Evolutionary conservation across 2,329 filamentous ascomycete species (phyloP).

Genomic region (Huntiella savannae): DNA sequence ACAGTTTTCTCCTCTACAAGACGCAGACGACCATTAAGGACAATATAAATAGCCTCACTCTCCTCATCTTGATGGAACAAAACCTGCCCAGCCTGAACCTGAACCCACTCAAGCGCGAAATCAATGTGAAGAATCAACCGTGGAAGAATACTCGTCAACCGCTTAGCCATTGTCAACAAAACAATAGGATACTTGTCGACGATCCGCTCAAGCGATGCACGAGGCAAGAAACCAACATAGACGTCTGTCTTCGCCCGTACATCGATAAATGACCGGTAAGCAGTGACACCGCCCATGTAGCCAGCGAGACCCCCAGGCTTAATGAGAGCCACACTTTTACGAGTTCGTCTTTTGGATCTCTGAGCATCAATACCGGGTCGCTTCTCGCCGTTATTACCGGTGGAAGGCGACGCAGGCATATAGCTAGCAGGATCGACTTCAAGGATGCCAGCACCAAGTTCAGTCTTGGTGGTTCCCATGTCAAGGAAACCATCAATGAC

Average conservation of each 20-base stretch:
- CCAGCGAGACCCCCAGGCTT: constrained; percentile 89
- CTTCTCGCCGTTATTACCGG: background rate
- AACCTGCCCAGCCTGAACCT: constrained; percentile 85
- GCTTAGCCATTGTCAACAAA: constrained; percentile 85
- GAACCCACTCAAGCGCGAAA: constrained; percentile 95
- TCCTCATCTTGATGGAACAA: constrained; percentile 89
- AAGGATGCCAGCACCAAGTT: constrained; percentile 5
- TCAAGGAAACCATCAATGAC: constrained; percentile 95
- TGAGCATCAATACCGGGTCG: constrained; percentile 18
- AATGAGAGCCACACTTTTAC: constrained; percentile 67
- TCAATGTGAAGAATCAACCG: constrained; percentile 88
- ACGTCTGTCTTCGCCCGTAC: constrained; percentile 96
- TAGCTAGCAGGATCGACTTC: constrained; percentile 11
- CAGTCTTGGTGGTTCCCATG: constrained; percentile 26
- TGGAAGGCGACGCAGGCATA: background rate
- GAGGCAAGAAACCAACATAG: constrained; percentile 85
- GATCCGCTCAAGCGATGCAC: constrained; percentile 70
- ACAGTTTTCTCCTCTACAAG: constrained; percentile 66
- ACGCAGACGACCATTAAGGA: constrained; percentile 78
- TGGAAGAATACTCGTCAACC: constrained; percentile 74
- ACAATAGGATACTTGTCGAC: constrained; percentile 86
- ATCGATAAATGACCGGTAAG: constrained; percentile 88
- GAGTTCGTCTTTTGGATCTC: constrained; percentile 27
- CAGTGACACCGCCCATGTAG: constrained; percentile 85
- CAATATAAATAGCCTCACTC: constrained; percentile 95